Evolutionary conservation across 306 rosid species (phyloP).

Genomic region (Prunus mongolica): DNA sequence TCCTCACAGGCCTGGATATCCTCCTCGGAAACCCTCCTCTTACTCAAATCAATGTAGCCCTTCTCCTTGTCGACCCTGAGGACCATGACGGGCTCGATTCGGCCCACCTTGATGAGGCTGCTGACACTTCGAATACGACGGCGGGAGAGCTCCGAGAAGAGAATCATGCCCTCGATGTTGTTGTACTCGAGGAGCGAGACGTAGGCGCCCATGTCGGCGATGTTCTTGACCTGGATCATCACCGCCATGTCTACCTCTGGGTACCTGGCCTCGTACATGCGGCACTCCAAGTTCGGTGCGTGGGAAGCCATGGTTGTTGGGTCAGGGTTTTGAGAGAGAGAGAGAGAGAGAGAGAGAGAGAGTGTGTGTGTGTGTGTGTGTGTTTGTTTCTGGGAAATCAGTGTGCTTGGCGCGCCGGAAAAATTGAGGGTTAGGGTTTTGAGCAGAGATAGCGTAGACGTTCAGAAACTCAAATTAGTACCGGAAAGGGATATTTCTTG

Average conservation of each 20-base stretch:
- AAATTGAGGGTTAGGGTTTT: slow-evolving; percentile 17
- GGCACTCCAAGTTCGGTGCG: slow-evolving; percentile 72
- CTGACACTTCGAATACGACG: slow-evolving; percentile 95
- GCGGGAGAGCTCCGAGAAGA: slow-evolving; percentile 95
- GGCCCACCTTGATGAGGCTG: slow-evolving; percentile 83
- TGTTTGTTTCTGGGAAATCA: not conserved
- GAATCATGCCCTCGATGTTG: slow-evolving; percentile 96
- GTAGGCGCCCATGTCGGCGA: slow-evolving; percentile 98
- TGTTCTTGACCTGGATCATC: slow-evolving; percentile 96
- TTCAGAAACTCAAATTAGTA: not conserved
- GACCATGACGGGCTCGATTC: slow-evolving; percentile 96
- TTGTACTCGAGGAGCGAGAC: slow-evolving; percentile 93
- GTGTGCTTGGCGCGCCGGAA: slow-evolving; percentile 3
- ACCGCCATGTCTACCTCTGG: slow-evolving; percentile 99
- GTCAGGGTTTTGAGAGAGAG: not conserved
- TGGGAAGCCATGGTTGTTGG: slow-evolving; percentile 39
- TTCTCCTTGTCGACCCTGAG: slow-evolving; percentile 92
- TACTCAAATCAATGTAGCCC: slow-evolving; percentile 95
- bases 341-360: not conserved
- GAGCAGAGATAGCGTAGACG: not conserved
- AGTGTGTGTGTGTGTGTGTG: not conserved
- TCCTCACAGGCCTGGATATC: slow-evolving; percentile 87
- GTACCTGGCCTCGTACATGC: slow-evolving; percentile 88
- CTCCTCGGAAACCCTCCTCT: slow-evolving; percentile 91
- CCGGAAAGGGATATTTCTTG: not conserved